Conservation (phyloP, 371 early-diverging fungal species). For the Dinochytrium kinnereticum region DNA sequence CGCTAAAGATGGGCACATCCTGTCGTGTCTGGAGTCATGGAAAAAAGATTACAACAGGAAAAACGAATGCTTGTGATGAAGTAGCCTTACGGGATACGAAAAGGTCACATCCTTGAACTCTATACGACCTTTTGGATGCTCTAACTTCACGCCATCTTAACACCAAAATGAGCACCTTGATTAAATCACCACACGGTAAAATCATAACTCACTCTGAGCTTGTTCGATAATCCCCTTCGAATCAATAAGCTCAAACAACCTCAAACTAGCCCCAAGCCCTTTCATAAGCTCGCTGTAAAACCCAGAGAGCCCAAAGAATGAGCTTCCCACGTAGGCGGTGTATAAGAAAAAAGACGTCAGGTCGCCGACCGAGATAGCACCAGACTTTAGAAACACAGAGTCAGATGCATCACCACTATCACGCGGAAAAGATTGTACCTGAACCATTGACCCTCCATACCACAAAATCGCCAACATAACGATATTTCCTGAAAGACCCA, state of each 20-base stretch:
- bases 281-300: slow-evolving; percentile 86
- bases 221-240: slow-evolving; percentile 48
- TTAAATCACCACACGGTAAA: too few species aligned
- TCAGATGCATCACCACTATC: not conserved
- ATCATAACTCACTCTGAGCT: not conserved
- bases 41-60: too few species aligned
- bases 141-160: slow-evolving; percentile 52
- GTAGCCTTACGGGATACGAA: slow-evolving; percentile 59
- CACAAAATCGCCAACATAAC: slow-evolving; percentile 75
- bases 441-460: slow-evolving; percentile 69
- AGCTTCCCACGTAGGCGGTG: slow-evolving; percentile 78
- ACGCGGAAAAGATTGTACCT: slow-evolving; percentile 26
- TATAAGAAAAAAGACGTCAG: slow-evolving; percentile 84
- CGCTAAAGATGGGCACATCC: too few species aligned
- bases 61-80: too few species aligned
- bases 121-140: slow-evolving; percentile 56
- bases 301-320: slow-evolving; percentile 73
- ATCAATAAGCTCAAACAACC: slow-evolving; percentile 73
- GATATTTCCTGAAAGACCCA: slow-evolving; percentile 77
- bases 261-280: slow-evolving; percentile 77
- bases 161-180: too few species aligned
- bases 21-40: too few species aligned
- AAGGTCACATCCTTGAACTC: slow-evolving; percentile 72
- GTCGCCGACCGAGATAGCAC: slow-evolving; percentile 76
- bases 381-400: slow-evolving; percentile 65